Base-by-base conservation (phyloP, 768 basidiomycete species). In the Mycena alexandri region DNA sequence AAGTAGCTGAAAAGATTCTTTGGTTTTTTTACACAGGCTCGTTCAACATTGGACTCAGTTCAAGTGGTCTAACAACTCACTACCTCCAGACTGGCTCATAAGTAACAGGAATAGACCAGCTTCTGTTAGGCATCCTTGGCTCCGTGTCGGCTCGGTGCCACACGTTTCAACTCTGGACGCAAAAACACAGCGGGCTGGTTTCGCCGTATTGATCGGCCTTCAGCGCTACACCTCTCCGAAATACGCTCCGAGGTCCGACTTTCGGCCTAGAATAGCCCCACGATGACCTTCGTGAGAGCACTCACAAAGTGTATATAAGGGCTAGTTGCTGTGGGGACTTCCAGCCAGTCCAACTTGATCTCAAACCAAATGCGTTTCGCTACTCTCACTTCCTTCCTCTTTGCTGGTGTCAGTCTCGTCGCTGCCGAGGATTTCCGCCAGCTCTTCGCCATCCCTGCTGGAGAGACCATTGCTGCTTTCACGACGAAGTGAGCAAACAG, bases 361-460 rank as follows among this genome's bases (percentile, higher is more conserved):
- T 58, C 58, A 38, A 48, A 59, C 53, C 2, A 38, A 48, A 61
- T 61, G 60, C 50, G 24, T 52, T 61, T 61, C 60, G 60, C 60
- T 29, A 52, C 50, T 61, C 50, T 61, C 48, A 52, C 60, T 61
- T 61, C 60, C 36, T 42, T 61, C 60, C 50, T 61, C 60, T 41
- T 61, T 52, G 60, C 60, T 44, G 50, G 47, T 16, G 50, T 17
- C 60, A 43, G 60, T 44, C 48, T 61, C 36, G 60, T 61, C 60
- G 50, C 22, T 36, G 60, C 60, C 60, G 48, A 42, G 36, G 60
- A 61, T 33, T 51, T 42, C 60, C 47, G 60, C 36, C 48, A 51
- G 60, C 60, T 61, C 50, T 51, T 61, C 24, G 50, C 60, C 60
- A 61, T 61, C 50, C 60, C 60, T 52, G 38, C 60, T 61, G 60